Percentiles rank a stretch among this genome's conserved stretches.
Conservation (phyloP, 225 moss, liverwort and hornwort species). For the Marchantia paleacea region DNA sequence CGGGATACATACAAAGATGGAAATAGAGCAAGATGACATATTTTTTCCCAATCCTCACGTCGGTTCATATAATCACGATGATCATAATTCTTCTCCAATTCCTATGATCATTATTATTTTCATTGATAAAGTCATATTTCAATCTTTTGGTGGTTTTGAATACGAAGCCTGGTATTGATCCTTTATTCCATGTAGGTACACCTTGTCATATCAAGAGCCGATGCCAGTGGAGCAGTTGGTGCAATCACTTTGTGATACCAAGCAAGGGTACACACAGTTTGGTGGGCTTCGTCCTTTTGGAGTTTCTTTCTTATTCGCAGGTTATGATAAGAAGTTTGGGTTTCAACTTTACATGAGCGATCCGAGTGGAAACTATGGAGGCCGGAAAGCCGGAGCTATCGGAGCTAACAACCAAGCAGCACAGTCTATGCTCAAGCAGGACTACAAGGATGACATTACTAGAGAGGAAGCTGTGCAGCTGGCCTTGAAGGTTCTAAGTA, state of each 20-base stretch:
- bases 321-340: slow-evolving; percentile 76
- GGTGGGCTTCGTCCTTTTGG: slow-evolving; percentile 76
- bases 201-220: slow-evolving; percentile 70
- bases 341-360: slow-evolving; percentile 85
- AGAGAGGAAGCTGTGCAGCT: slow-evolving; percentile 78
- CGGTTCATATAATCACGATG: too few species aligned
- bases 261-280: slow-evolving; percentile 71
- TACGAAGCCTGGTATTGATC: not conserved
- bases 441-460: slow-evolving; percentile 74
- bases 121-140: too few species aligned
- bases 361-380: slow-evolving; percentile 80
- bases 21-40: too few species aligned
- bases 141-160: not conserved
- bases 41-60: too few species aligned
- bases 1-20: too few species aligned
- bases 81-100: too few species aligned
- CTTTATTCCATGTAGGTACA: slow-evolving; percentile 38
- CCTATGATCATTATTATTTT: too few species aligned
- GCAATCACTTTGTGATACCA: slow-evolving; percentile 61
- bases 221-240: slow-evolving; percentile 80
- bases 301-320: slow-evolving; percentile 75
- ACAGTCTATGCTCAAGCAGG: slow-evolving; percentile 83
- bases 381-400: slow-evolving; percentile 77
- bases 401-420: slow-evolving; percentile 83
- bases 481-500: slow-evolving; percentile 74